These are phyloP conservation scores for Epichloe sp. DNA, from an alignment of 2,329 filamentous ascomycete species.

Conservation along the genomic window DNA sequence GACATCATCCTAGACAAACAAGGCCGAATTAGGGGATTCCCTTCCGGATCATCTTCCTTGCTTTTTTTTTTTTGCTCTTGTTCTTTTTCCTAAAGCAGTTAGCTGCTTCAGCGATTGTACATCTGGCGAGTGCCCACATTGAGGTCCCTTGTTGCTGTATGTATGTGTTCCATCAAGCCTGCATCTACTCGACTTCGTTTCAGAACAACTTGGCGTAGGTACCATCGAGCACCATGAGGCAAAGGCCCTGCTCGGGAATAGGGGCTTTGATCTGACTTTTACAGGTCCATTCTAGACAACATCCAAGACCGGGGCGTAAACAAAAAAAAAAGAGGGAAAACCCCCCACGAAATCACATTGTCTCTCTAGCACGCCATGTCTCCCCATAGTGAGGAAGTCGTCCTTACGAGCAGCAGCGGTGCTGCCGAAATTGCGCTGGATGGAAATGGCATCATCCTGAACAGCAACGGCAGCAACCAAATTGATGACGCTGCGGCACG, in stretches of 20 bases:
- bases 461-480: background rate
- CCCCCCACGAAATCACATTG: background rate
- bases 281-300: no score
- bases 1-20: background rate
- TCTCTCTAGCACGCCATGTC: slow-evolving; percentile 15
- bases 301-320: no score
- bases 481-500: background rate
- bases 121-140: no score
- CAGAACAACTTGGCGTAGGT: no score
- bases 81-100: background rate
- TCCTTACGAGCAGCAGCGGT: slow-evolving; percentile 16
- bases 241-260: no score
- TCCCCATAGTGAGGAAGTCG: slow-evolving; percentile 21
- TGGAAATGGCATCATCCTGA: slow-evolving; percentile 5
- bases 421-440: slow-evolving; percentile 7
- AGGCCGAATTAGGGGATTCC: background rate
- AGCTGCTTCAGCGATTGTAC: no score
- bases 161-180: no score
- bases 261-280: no score
- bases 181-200: no score
- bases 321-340: no score
- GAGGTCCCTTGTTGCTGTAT: no score
- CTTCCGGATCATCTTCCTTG: background rate
- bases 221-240: no score
- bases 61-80: background rate